A percentile compares a stretch with the other conserved stretches of the same genome.
phyloP scores from a whole-genome alignment of 2,329 filamentous ascomycete species.

The Monilinia vaccinii-corymbosi region DNA sequence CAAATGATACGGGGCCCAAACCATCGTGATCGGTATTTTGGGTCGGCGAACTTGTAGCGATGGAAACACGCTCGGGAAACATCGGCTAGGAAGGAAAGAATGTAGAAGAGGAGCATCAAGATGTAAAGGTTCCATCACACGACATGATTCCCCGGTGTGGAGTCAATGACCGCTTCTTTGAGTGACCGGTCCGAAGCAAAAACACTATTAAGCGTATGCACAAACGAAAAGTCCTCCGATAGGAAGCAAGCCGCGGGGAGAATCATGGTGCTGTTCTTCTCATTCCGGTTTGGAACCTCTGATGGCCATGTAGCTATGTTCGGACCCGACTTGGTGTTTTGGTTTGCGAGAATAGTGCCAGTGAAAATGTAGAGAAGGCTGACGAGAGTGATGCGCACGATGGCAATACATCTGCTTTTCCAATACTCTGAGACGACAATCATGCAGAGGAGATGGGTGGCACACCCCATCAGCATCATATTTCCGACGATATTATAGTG shows the following conservation, averaged over 20 bases:
- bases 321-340: neutral
- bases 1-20: neutral
- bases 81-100: neutral
- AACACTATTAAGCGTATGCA: neutral
- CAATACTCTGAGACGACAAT: neutral
- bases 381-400: neutral
- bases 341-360: neutral
- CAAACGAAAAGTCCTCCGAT: neutral
- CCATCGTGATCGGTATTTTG: neutral
- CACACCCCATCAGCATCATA: neutral
- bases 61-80: neutral
- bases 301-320: neutral
- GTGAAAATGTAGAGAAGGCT: neutral
- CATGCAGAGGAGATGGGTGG: neutral
- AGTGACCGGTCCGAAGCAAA: neutral
- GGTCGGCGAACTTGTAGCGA: neutral
- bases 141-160: neutral
- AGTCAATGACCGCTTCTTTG: neutral
- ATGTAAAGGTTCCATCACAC: neutral
- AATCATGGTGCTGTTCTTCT: neutral
- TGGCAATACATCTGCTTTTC: neutral
- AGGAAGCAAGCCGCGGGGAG: neutral
- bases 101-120: neutral
- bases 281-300: neutral
- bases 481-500: neutral